phyloP scores from a whole-genome alignment of 345 rosid genomes.

The Reutealis trisperma region DNA sequence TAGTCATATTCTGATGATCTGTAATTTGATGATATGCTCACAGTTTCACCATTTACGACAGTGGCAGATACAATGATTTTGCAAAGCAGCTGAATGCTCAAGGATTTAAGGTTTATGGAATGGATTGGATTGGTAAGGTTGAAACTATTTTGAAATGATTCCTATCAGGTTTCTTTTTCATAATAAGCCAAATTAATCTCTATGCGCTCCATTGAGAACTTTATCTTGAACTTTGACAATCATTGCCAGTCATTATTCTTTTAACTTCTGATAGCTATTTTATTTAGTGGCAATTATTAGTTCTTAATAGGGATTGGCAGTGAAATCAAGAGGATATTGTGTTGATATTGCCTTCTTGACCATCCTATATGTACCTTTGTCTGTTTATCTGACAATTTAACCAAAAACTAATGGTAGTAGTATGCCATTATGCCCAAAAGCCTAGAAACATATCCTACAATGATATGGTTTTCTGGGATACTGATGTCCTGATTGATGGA shows the following conservation, averaged over 20 bases:
- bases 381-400: not conserved
- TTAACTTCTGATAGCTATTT: not conserved
- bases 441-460: not conserved
- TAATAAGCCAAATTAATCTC: not conserved
- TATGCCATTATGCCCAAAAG: not conserved
- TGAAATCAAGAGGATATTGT: not conserved
- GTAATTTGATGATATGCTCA: conserved; percentile 13
- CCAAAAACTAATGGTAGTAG: not conserved
- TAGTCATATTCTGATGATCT: not conserved
- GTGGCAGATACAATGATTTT: conserved; percentile 31
- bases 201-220: not conserved
- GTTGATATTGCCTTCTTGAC: not conserved
- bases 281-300: not conserved
- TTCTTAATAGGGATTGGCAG: not conserved
- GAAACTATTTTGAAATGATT: not conserved
- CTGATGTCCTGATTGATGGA: not conserved
- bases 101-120: conserved; percentile 35
- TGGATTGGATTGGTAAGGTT: conserved; percentile 42
- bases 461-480: too few species aligned
- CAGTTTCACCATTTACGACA: conserved; percentile 9
- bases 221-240: not conserved
- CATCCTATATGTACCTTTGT: not conserved
- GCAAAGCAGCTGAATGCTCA: conserved; percentile 29
- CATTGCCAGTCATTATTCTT: not conserved
- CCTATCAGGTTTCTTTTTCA: not conserved